Conservation (phyloP, 139 green algal species). For the Pseudopediastrum boryanum region DNA sequence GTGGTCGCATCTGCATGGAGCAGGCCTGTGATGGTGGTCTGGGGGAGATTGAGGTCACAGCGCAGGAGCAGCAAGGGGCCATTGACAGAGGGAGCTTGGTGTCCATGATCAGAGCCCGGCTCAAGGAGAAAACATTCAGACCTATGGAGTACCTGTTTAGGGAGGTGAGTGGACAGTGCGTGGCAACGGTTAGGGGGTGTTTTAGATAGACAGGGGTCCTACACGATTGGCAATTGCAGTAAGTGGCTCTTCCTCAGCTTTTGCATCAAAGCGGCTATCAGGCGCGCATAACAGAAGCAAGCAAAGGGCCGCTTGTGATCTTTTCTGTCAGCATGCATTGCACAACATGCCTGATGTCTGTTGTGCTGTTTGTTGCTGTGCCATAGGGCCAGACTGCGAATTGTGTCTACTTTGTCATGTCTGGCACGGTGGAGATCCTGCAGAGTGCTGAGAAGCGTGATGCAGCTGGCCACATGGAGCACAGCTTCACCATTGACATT, state of each 20-base stretch:
- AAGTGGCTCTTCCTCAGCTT: too few species aligned
- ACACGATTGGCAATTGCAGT: too few species aligned
- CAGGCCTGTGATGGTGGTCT: slow-evolving; percentile 20
- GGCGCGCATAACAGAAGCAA: too few species aligned
- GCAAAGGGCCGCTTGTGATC: background rate
- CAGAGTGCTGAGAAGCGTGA: slow-evolving; percentile 1
- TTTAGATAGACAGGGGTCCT: too few species aligned
- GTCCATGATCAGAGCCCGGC: slow-evolving; percentile 47
- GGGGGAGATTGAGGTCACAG: slow-evolving; percentile 38
- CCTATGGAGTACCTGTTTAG: slow-evolving; percentile 54
- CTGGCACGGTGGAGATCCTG: slow-evolving; percentile 61
- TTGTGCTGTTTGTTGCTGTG: background rate
- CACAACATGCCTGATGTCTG: background rate
- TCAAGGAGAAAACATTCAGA: slow-evolving; percentile 55
- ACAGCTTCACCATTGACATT: slow-evolving; percentile 56
- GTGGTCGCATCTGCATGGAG: slow-evolving; percentile 23
- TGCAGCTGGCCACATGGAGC: slow-evolving; percentile 26
- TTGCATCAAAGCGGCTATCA: too few species aligned
- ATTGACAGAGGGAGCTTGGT: slow-evolving; percentile 54
- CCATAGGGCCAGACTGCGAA: slow-evolving; percentile 50
- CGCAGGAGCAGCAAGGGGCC: slow-evolving; percentile 44
- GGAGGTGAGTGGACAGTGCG: too few species aligned
- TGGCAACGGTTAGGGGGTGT: background rate
- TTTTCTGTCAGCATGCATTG: background rate
- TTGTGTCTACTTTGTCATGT: slow-evolving; percentile 63